phyloP scores from a whole-genome alignment of 2,329 filamentous ascomycete genomes.

The Trichoderma brevicompactum region DNA sequence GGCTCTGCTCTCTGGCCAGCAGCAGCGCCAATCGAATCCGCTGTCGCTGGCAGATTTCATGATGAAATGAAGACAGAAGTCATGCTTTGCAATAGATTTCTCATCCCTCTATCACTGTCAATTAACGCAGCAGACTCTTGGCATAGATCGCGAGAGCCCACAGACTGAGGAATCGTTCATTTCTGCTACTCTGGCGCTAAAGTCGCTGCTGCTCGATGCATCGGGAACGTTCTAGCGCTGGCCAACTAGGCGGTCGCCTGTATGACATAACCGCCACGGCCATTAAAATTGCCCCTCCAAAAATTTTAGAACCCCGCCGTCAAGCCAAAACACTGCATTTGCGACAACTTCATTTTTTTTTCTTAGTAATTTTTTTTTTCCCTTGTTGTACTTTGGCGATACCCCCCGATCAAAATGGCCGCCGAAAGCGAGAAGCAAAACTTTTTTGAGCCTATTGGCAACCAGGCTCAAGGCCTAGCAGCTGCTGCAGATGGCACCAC shows the following conservation, averaged over 20 bases:
- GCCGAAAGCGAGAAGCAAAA: constrained; percentile 48
- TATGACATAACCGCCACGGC: constrained; percentile 29
- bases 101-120: too few relatives aligned
- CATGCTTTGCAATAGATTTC: neutral
- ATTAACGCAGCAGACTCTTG: too few relatives aligned
- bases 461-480: constrained; percentile 60
- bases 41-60: constrained; percentile 63
- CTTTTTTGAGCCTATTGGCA: constrained; percentile 66
- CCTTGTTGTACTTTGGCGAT: constrained; percentile 2
- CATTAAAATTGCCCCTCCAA: constrained; percentile 34
- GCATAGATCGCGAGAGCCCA: neutral
- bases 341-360: constrained; percentile 22
- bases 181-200: neutral
- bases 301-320: constrained; percentile 34
- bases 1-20: constrained; percentile 61
- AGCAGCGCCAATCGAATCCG: constrained; percentile 48
- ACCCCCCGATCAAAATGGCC: constrained; percentile 46
- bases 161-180: neutral
- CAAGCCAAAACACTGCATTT: constrained; percentile 21
- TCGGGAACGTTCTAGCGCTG: constrained; percentile 30
- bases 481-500: constrained; percentile 44
- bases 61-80: constrained; percentile 39
- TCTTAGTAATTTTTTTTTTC: neutral
- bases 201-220: neutral
- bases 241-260: neutral